These are phyloP conservation scores for Cercospora sp. DNA, from an alignment of 2,329 filamentous ascomycete genomes.

Conservation along the genomic window DNA sequence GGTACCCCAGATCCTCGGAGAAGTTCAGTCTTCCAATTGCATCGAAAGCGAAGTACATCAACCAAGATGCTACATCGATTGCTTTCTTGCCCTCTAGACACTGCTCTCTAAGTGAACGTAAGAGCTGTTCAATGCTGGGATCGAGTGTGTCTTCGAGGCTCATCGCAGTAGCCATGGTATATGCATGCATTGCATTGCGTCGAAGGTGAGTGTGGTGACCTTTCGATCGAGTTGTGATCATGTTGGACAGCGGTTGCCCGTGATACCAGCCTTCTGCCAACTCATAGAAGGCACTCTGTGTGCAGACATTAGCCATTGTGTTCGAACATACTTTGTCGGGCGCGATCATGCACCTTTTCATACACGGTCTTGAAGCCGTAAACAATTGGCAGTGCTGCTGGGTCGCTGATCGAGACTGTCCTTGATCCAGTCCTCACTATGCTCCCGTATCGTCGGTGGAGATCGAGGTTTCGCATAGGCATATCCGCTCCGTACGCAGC, in stretches of 20 bases:
- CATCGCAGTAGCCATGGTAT: neutral
- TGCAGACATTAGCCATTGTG: neutral
- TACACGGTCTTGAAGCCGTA: neutral
- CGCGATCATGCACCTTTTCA: neutral
- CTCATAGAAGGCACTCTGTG: neutral
- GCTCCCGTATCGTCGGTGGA: neutral
- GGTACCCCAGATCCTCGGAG: slow-evolving; percentile 17
- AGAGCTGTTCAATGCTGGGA: neutral
- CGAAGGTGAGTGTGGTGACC: neutral
- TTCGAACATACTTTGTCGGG: neutral
- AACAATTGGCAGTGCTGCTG: neutral
- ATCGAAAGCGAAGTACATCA: neutral
- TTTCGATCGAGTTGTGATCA: neutral
- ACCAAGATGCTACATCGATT: neutral
- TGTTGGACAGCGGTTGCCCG: neutral
- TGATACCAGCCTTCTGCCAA: neutral
- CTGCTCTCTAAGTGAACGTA: neutral
- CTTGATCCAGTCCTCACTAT: neutral
- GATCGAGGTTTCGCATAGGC: neutral
- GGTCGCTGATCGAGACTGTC: neutral
- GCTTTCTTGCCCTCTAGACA: neutral
- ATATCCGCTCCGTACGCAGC: neutral
- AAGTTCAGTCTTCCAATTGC: slow-evolving; percentile 13
- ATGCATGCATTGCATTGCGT: neutral
- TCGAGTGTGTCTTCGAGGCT: neutral